A percentile compares a stretch with the other conserved stretches of the same genome.
Evolutionary conservation across 1,139 yeast species (phyloP).

Genomic region (Taphrina wiesneri): DNA sequence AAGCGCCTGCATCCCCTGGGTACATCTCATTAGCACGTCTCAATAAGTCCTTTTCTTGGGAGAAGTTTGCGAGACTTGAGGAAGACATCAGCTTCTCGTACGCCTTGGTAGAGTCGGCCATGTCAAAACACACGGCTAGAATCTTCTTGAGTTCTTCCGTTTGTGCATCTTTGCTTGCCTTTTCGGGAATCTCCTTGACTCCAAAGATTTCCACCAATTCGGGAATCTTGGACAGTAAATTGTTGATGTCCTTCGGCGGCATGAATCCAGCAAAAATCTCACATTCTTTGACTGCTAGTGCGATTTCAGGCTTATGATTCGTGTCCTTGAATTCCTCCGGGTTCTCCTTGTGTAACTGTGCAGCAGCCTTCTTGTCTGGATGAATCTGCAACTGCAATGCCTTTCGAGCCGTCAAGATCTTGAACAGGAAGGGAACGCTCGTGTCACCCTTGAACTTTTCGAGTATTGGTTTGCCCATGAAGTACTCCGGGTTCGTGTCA

Average conservation of each 20-base stretch:
- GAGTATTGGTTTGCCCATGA: slow-evolving; percentile 61
- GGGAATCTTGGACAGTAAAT: slow-evolving; percentile 67
- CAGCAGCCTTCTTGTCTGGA: slow-evolving; percentile 86
- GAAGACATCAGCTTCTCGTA: slow-evolving; percentile 5
- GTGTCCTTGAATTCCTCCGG: slow-evolving; percentile 80
- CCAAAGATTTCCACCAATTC: slow-evolving; percentile 76
- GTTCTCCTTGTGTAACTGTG: slow-evolving; percentile 70
- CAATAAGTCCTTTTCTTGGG: slow-evolving; percentile 53
- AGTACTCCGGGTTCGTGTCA: slow-evolving; percentile 57
- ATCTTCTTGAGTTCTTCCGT: slow-evolving; percentile 5
- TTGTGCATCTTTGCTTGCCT: slow-evolving; percentile 44
- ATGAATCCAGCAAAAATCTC: slow-evolving; percentile 98
- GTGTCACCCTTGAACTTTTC: slow-evolving; percentile 58
- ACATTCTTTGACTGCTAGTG: slow-evolving; percentile 89
- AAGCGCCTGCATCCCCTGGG: slow-evolving; percentile 89
- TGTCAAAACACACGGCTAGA: slow-evolving; percentile 14
- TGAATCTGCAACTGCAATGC: slow-evolving; percentile 97
- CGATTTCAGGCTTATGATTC: slow-evolving; percentile 99
- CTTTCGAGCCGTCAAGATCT: slow-evolving; percentile 86
- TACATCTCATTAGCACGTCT: slow-evolving; percentile 79
- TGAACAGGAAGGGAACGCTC: slow-evolving; percentile 78
- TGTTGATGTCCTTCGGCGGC: slow-evolving; percentile 75
- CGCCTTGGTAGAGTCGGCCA: slow-evolving; percentile 6
- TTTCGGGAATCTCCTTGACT: slow-evolving; percentile 46
- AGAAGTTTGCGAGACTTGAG: neutral